Base-by-base conservation (phyloP, 2,329 filamentous ascomycete genomes). In the Ophiostoma perfectum region DNA sequence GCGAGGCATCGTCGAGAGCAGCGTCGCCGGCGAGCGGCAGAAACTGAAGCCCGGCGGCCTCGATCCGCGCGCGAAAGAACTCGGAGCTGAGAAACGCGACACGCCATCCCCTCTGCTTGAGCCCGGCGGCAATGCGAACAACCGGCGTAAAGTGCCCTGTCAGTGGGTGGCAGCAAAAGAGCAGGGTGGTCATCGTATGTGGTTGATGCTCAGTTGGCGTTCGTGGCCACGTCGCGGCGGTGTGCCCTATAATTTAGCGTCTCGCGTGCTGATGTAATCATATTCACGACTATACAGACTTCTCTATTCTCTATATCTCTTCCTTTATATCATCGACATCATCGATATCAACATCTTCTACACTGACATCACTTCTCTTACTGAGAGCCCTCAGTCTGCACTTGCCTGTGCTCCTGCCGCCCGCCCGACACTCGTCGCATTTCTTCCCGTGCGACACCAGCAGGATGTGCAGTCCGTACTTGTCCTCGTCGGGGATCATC, bases 131-230 rank as follows among this genome's bases (percentile, higher is more conserved):
- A 60, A 80, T 75, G 58, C 77, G 76, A 55, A 78, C 67, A 52
- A 78, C 71, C 0, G 78, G 78, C 0, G 75, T 75, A 27, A 80
- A 70, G 69, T 80, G 78, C 7, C 78, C 78, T 7, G 77, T 77
- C 39, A 80, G 72, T 1, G 76, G 73, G 67, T 79, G 77, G 68
- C 75, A 75, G 55, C 75, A 72, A 67, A 80, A 75, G 18, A 80
- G 73, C 66, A 79, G 69, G 3, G 65, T 36, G 0, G 71, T 38
- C 65, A 45, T 45, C 27, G 49, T 3, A 27, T 60, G 67, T 38
- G 44, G n/a, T 44, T 47, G 9, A 27, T 36, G 42, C 36, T 27
- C 14, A 18, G 9, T 2, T 27, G 9, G 36, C 6, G 52, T 1
- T 47, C 8, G 39, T 41, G 60, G 14, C 60, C 60, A 63, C 60